Percentiles rank a stretch among this genome's conserved stretches.
phyloP scores from a whole-genome alignment of 2,329 filamentous ascomycete genomes.

The Paraconiothyrium brasiliense region DNA sequence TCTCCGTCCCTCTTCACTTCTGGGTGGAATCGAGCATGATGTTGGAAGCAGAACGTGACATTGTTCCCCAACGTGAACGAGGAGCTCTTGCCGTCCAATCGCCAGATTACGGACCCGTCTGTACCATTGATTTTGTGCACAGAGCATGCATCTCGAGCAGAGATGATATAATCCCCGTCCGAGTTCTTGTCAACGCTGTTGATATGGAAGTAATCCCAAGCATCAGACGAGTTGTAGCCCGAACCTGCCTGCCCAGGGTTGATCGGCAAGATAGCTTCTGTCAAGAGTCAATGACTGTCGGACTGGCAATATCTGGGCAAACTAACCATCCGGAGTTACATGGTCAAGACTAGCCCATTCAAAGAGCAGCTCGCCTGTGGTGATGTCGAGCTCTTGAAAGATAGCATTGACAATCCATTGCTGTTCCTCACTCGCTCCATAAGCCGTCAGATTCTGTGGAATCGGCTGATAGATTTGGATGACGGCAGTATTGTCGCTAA shows the following conservation, averaged over 20 bases:
- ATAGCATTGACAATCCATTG: constrained; percentile 66
- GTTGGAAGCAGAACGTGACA: constrained; percentile 52
- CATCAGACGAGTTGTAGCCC: constrained; percentile 40
- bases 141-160: constrained; percentile 37
- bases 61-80: constrained; percentile 30
- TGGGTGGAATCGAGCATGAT: constrained; percentile 59
- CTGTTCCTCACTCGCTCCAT: constrained; percentile 59
- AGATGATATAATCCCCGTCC: constrained; percentile 38
- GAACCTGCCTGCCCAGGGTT: constrained; percentile 29
- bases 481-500: constrained; percentile 63
- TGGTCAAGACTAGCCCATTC: constrained; percentile 52
- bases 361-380: constrained; percentile 50
- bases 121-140: constrained; percentile 37
- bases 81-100: constrained; percentile 42
- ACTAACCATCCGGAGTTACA: constrained; percentile 27
- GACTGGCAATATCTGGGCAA: too few relatives aligned
- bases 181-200: constrained; percentile 54
- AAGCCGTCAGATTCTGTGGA: constrained; percentile 47
- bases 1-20: constrained; percentile 20
- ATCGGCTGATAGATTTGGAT: constrained; percentile 65
- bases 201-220: constrained; percentile 53
- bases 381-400: constrained; percentile 59
- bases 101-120: constrained; percentile 40
- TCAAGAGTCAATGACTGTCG: not conserved
- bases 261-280: constrained; percentile 41